Evolutionary conservation across 2,329 filamentous ascomycete genomes (phyloP).

Genomic region (Chalara sp.): DNA sequence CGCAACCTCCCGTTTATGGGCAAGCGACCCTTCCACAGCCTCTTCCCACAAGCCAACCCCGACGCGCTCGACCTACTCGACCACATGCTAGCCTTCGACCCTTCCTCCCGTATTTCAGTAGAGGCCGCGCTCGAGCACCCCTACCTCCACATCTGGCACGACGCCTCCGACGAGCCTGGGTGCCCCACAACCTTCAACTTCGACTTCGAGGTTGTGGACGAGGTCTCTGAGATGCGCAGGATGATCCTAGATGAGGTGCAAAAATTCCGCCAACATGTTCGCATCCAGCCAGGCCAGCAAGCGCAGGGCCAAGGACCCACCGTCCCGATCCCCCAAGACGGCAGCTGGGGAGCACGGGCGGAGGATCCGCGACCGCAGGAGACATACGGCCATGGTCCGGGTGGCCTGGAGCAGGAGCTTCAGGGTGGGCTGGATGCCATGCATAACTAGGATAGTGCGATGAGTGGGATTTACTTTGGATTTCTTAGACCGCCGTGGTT

Average conservation of each 20-base stretch:
- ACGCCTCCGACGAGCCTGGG: conserved; percentile 88
- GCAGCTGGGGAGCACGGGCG: conserved; percentile 18
- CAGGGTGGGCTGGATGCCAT: conserved; percentile 28
- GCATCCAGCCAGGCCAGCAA: conserved; percentile 27
- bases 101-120: conserved; percentile 85
- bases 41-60: conserved; percentile 93
- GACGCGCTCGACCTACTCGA: conserved; percentile 93
- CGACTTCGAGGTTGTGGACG: conserved; percentile 95
- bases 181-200: conserved; percentile 97
- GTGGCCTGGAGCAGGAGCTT: conserved; percentile 29
- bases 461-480: too few species aligned
- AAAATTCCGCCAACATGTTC: conserved; percentile 62
- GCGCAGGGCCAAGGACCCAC: conserved; percentile 18
- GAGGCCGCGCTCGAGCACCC: conserved; percentile 94
- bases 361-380: conserved; percentile 31
- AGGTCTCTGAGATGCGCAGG: conserved; percentile 88
- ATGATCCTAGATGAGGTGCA: conserved; percentile 96
- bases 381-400: conserved; percentile 22
- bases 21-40: conserved; percentile 79
- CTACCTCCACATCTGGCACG: conserved; percentile 94
- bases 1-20: conserved; percentile 93
- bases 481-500: too few species aligned
- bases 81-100: conserved; percentile 96
- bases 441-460: conserved; percentile 14
- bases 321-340: conserved; percentile 28